Base-by-base conservation (phyloP, 2,329 filamentous ascomycete genomes). In the Aureobasidium leucospermi region DNA sequence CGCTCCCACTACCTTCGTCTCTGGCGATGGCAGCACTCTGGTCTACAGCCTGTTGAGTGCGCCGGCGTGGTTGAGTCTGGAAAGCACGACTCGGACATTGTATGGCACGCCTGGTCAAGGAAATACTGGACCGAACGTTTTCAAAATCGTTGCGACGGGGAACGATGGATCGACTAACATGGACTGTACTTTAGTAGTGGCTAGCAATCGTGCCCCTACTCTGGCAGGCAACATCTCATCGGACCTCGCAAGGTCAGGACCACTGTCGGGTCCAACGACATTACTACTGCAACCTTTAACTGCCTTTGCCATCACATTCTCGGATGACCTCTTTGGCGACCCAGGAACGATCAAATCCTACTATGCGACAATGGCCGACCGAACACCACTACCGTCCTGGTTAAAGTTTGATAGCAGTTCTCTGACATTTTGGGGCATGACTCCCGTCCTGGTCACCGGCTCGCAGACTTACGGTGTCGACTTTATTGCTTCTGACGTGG, bases 301-400 rank as follows among this genome's bases (percentile, higher is more conserved):
- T 15, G 60, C 64, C 6, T 75, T 75, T 66, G 67, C 66, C 6
- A 71, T 76, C 69, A 73, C 82, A 8, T 77, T 79, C 52, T 65
- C 71, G 10, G 65, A 62, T 11, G 67, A 73, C 16, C 89, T 87
- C 0, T 96, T 96, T 70, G 41, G 52, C 16, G 76, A 78, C 3
- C 63, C 69, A 13, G 65, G 66, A 46, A 72, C 73, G 15, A 78
- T 85, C 53, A 83, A 84, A 28, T 75, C 75, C 60, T 96, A 91
- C 71, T 93, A 94, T 69, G 89, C 89, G 8, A 85, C 87, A 3
- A 87, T 89, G 4, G 79, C 78, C 5, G 82, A 93, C 67, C 88
- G 89, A 67, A 89, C 88, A n/a, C 90, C 91, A 38, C 75, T 96
- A 38, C 91, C 91, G 19, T 86, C 90, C 0, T 96, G 91, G 91